A percentile compares a stretch with the other conserved stretches of the same genome.
Evolutionary conservation across 2,329 filamentous ascomycete genomes (phyloP).

Genomic region (Penicillium thymicola): DNA sequence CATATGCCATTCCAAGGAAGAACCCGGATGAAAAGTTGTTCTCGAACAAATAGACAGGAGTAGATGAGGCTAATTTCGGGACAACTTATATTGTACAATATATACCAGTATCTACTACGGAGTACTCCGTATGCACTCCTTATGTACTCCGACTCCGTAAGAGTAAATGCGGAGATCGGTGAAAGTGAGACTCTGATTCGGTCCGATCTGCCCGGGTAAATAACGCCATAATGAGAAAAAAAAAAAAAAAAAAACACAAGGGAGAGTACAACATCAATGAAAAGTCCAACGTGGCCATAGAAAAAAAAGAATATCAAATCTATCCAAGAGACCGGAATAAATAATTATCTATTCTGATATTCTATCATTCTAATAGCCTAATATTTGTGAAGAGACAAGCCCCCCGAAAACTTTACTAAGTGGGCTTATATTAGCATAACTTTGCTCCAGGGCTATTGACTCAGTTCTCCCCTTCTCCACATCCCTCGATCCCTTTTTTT

Average conservation of each 20-base stretch:
- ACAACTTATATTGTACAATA: not conserved
- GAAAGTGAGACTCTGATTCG: constrained; percentile 4
- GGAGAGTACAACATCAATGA: not conserved
- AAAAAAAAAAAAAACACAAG: not conserved
- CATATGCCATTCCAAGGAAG: not conserved
- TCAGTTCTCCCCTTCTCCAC: constrained; percentile 25
- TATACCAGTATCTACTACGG: too few species aligned
- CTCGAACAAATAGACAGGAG: not conserved
- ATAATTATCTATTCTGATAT: not conserved
- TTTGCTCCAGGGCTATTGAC: constrained; percentile 15
- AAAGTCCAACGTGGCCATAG: constrained; percentile 8
- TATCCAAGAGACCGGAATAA: not conserved
- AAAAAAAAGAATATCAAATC: not conserved
- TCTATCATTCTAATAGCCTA: not conserved
- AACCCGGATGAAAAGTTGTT: not conserved
- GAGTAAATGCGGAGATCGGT: constrained; percentile 11
- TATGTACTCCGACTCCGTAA: too few species aligned
- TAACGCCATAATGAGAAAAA: constrained; percentile 7
- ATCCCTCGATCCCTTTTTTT: constrained; percentile 14
- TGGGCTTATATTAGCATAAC: not conserved
- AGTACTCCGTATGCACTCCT: too few species aligned
- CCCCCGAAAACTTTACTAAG: not conserved
- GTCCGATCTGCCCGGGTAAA: constrained; percentile 18
- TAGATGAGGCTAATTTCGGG: not conserved
- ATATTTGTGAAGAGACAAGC: not conserved